Evolutionary conservation across 441 rosid species (phyloP), one percentile per base, ranked within the genome.

Genomic region (Brassica hybrid): DNA sequence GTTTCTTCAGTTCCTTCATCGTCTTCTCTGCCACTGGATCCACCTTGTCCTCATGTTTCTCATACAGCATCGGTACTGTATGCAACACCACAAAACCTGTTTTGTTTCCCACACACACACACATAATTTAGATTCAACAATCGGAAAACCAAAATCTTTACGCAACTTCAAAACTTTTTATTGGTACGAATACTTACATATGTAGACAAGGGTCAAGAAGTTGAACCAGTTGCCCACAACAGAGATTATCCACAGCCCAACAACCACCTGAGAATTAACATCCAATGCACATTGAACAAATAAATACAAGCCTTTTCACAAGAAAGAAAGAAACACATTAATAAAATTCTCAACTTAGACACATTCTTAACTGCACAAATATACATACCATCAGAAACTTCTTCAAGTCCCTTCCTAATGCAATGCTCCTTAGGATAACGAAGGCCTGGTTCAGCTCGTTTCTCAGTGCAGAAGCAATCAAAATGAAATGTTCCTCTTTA

Each of bases 1-100:
- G 97, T 84, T 86, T 91, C 80, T 86, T 87, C 16, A 94, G 70
- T 88, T 89, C 94, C 4, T 84, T 66, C 74, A 73, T 54, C 0
- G 88, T 91, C 86, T 88, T 92, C 88, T 92, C 98, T 6, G 94
- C 95, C 27, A 89, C 72, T 34, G 91, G 92, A 77, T 94, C 97
- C 48, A 90, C 83, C 78, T 89, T 89, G 79, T 92, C 89, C 69
- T 92, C 97, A 16, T 86, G 89, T 80, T 92, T 94, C 88, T 94
- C 96, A 61, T 94, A 94, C 30, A 92, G 12, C 63, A 92, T 88
- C 1, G 96, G 97, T 56, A 92, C 83, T 1, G 90, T 85, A 83
- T 90, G 89, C 80, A 94, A 84, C 83, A 92, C 57, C 58, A 89
- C 86, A 64, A 94, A 89, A 61, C 98, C 81, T 79, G 16, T 78